Evolutionary conservation across 352 stramenopile genomes (phyloP), one percentile per base, ranked within the genome.

Genomic region (Pythium aristosporum): DNA sequence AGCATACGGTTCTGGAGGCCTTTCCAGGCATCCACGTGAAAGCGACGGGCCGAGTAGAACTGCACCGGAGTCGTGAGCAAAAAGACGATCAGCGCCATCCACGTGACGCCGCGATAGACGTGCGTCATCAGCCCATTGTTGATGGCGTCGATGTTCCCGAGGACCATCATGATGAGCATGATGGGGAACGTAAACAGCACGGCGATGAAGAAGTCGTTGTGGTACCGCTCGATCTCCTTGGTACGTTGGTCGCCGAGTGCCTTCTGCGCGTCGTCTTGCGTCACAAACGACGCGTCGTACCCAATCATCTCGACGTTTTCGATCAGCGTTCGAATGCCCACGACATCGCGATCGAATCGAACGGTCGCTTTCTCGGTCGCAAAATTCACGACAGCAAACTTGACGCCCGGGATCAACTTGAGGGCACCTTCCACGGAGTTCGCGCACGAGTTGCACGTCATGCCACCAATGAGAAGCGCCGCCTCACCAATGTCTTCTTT

Each of bases 1-100:
- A 98, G 75, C 50, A 88, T 77, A 34, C 91, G 77, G 57, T 96
- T 91, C 67, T 89, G 82, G 25, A 99, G 67, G 3, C 86, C 91
- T 60, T 98, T 94, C 73, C 89, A 98, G 10, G 96, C 89, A 66
- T 97, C 92, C 12, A 93, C 68, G 74, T 99, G 98, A 69, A 99
- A 99, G 47, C 88, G 85, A 25, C 80, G 82, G 6, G 89, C 97
- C 44, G 87, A 91, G 61, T 92, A 88, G 71, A 99, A 98, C 72
- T 99, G 96, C 34, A 99, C 95, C 0, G 96, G 96, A 7, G 96
- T 98, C 20, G 96, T 81, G 28, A 99, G 73, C 56, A 96, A 64
- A 15, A 72, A 75, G 25, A 89, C 65, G 44, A 98, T 68, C 10
- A 95, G 61, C 12, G 82, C 69, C 72, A 92, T 90, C 81, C 81